Conservation (phyloP, 192 early-diverging fungal genomes). For the Umbelopsis sp. region DNA sequence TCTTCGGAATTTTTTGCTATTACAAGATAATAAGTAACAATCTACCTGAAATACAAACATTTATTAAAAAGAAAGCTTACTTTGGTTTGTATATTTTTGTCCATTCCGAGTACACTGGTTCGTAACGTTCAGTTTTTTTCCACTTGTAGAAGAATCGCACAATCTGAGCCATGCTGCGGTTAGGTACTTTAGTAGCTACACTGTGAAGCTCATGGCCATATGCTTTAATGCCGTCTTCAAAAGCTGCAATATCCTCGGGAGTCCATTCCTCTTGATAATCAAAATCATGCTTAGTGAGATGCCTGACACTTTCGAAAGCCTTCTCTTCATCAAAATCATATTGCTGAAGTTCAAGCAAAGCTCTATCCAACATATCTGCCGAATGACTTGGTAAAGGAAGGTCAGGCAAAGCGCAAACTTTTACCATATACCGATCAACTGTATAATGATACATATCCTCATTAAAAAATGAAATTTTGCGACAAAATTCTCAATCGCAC, state of each 20-base stretch:
- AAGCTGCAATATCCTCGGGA: conserved; percentile 48
- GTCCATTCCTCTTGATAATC: conserved; percentile 58
- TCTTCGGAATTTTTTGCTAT: conserved; percentile 51
- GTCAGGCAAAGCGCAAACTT: conserved; percentile 32
- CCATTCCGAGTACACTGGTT: conserved; percentile 64
- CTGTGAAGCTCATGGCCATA: conserved; percentile 71
- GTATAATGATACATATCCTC: neutral
- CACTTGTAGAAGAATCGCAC: conserved; percentile 65
- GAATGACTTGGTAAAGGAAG: conserved; percentile 51
- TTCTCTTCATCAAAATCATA: conserved; percentile 58
- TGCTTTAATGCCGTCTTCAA: conserved; percentile 63
- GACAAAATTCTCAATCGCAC: neutral
- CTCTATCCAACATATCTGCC: conserved; percentile 67
- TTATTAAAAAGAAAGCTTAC: conserved; percentile 33
- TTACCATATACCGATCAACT: conserved; percentile 50
- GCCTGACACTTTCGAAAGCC: conserved; percentile 55
- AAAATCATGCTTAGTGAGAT: conserved; percentile 52
- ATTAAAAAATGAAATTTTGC: neutral
- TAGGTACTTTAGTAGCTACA: conserved; percentile 45
- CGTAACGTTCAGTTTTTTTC: conserved; percentile 59
- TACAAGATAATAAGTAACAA: neutral
- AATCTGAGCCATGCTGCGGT: conserved; percentile 52
- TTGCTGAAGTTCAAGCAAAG: conserved; percentile 54
- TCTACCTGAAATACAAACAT: neutral
- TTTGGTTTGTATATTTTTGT: conserved; percentile 60